Conservation (phyloP, 2,329 filamentous ascomycete genomes). For the Colletotrichum falcatum region DNA sequence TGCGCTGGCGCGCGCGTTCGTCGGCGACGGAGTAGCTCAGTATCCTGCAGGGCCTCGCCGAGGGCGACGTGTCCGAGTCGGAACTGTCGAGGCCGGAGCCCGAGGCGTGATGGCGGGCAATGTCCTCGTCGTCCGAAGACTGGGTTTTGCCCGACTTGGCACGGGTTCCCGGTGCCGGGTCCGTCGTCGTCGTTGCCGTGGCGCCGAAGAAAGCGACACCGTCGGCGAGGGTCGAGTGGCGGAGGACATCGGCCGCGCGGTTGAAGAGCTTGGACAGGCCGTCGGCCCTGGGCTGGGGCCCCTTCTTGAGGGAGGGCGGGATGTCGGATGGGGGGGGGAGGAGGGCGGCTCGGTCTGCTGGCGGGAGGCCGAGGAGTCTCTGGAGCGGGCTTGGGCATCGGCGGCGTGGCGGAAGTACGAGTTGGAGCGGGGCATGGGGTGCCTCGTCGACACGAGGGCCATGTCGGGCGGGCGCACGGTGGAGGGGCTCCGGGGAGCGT, state of each 20-base stretch:
- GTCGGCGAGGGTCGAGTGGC: constrained; percentile 48
- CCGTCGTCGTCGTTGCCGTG: constrained; percentile 45
- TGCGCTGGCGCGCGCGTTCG: constrained; percentile 43
- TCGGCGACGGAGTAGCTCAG: constrained; percentile 47
- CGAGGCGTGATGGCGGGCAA: constrained; percentile 22
- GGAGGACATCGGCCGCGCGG: constrained; percentile 47
- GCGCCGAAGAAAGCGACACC: constrained; percentile 49
- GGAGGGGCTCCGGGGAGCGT: constrained; percentile 19
- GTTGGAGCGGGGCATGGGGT: constrained; percentile 27
- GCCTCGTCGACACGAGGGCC: constrained; percentile 23
- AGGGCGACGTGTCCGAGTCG: constrained; percentile 46
- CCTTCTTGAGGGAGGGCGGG: constrained; percentile 8
- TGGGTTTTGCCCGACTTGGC: constrained; percentile 22
- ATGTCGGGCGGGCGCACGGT: constrained; percentile 31
- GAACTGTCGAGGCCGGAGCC: constrained; percentile 47
- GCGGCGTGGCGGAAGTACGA: constrained; percentile 26
- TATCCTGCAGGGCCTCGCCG: constrained; percentile 46
- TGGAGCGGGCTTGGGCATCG: not conserved
- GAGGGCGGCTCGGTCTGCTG: not conserved
- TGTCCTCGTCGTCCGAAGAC: constrained; percentile 42
- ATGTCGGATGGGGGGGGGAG: not conserved
- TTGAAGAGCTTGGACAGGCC: constrained; percentile 46
- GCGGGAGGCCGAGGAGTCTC: constrained; percentile 15
- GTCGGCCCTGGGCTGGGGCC: constrained; percentile 40
- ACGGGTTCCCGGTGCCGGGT: constrained; percentile 19